Conservation (phyloP, 352 stramenopile species). For the Globisporangium recalcitrans region DNA sequence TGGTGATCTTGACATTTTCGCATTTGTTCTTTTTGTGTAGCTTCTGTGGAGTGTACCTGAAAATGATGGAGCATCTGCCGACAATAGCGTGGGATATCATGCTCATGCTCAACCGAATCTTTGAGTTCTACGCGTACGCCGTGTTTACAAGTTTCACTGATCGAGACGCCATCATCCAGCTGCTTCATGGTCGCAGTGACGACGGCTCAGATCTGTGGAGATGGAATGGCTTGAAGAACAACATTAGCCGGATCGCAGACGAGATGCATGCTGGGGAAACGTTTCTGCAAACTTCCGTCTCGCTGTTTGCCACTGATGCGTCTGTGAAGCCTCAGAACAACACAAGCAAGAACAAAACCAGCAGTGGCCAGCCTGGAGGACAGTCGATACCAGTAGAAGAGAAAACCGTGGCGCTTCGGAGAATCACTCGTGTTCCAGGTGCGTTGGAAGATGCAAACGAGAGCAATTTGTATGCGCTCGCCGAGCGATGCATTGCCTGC, state of each 20-base stretch:
- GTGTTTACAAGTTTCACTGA: constrained; percentile 66
- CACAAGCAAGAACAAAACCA: constrained; percentile 18
- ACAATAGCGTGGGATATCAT: constrained; percentile 69
- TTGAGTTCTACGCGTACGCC: constrained; percentile 77
- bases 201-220: constrained; percentile 20
- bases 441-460: constrained; percentile 50
- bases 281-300: constrained; percentile 39
- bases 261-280: constrained; percentile 44
- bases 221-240: constrained; percentile 38
- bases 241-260: constrained; percentile 50
- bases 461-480: constrained; percentile 51
- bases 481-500: constrained; percentile 57
- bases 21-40: constrained; percentile 20
- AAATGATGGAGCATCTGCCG: constrained; percentile 84
- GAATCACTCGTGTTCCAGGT: constrained; percentile 37
- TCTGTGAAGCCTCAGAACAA: constrained; percentile 5
- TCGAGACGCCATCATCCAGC: constrained; percentile 34
- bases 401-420: constrained; percentile 41
- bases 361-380: neutral
- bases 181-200: constrained; percentile 38
- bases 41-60: constrained; percentile 78
- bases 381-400: constrained; percentile 12
- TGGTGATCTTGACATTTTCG: neutral
- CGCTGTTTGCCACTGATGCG: constrained; percentile 15
- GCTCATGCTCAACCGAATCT: constrained; percentile 63